Evolutionary conservation across 129 eudicot genomes (phyloP).

Genomic region (Escallonia rubra): DNA sequence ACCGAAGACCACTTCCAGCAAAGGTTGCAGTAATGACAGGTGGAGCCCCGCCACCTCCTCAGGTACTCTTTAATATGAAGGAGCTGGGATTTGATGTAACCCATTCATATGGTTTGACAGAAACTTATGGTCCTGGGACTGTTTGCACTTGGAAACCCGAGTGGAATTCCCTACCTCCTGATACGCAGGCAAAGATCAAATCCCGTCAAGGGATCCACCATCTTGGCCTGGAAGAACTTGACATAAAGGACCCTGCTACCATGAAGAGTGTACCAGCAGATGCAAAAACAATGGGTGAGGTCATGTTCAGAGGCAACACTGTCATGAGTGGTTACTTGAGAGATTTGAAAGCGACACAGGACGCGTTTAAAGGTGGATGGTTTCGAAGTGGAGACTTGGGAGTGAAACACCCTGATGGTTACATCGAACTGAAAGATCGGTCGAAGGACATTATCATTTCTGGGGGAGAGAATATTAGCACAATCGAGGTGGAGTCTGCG

Average conservation of each 20-base stretch:
- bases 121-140: conserved; percentile 51
- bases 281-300: conserved; percentile 51
- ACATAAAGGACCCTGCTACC: conserved; percentile 38
- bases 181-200: conserved; percentile 34
- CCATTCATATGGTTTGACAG: conserved; percentile 44
- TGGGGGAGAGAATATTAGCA: conserved; percentile 46
- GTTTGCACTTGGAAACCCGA: conserved; percentile 54
- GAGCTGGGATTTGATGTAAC: conserved; percentile 38
- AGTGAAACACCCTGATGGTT: conserved; percentile 47
- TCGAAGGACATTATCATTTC: conserved; percentile 38
- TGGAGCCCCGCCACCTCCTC: conserved; percentile 55
- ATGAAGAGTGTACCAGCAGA: conserved; percentile 47
- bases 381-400: conserved; percentile 50
- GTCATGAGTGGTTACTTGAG: conserved; percentile 46
- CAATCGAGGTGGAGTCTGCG: conserved; percentile 37
- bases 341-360: conserved; percentile 33
- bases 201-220: conserved; percentile 52
- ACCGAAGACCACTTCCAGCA: conserved; percentile 26
- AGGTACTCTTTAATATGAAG: conserved; percentile 36
- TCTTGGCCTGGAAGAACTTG: conserved; percentile 44
- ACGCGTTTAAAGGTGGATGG: conserved; percentile 47
- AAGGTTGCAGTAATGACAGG: conserved; percentile 45
- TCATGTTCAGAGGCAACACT: conserved; percentile 49
- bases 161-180: conserved; percentile 39
- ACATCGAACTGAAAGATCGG: conserved; percentile 50